These are phyloP conservation scores for Geoglossum cookeanum DNA, from an alignment of 2,329 filamentous ascomycete genomes.

Conservation along the genomic window DNA sequence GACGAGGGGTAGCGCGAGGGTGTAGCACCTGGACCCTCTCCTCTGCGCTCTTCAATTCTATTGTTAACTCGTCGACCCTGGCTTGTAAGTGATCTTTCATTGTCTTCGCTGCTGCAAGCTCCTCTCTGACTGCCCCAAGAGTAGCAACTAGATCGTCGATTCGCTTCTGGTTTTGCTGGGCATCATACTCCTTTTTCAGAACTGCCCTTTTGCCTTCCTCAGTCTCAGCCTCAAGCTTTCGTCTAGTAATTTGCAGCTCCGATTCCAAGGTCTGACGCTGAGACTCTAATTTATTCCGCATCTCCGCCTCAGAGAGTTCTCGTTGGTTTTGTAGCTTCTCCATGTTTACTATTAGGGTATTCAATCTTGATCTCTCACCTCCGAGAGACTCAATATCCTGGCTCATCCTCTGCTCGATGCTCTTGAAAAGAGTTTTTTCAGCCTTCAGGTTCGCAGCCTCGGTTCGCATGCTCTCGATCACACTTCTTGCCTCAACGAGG, in stretches of 20 bases:
- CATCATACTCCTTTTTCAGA: conserved; percentile 75
- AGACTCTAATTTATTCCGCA: conserved; percentile 56
- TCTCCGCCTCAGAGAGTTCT: conserved; percentile 66
- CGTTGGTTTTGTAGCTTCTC: conserved; percentile 86
- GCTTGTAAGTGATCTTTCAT: conserved; percentile 75
- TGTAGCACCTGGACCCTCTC: conserved; percentile 70
- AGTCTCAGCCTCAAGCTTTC: conserved; percentile 62
- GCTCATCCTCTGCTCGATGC: conserved; percentile 70
- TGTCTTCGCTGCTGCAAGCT: conserved; percentile 71
- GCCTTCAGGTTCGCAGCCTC: conserved; percentile 87
- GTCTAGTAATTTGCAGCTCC: conserved; percentile 60
- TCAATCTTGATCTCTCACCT: conserved; percentile 70
- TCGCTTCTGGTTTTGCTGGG: conserved; percentile 69
- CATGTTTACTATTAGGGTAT: conserved; percentile 62
- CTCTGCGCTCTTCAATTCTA: conserved; percentile 75
- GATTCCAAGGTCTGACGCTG: conserved; percentile 62
- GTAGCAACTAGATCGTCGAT: conserved; percentile 80
- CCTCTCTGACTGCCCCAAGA: conserved; percentile 64
- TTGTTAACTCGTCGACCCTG: conserved; percentile 71
- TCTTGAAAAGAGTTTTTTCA: conserved; percentile 87
- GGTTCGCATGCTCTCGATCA: conserved; percentile 71
- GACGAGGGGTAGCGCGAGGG: conserved; percentile 37
- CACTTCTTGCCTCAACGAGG: conserved; percentile 63
- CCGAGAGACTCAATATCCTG: conserved; percentile 74
- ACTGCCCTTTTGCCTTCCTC: conserved; percentile 72